A percentile compares a stretch with the other conserved stretches of the same genome.
Conservation (phyloP, 148 eudicot genomes). For the Selenicereus undatus region DNA sequence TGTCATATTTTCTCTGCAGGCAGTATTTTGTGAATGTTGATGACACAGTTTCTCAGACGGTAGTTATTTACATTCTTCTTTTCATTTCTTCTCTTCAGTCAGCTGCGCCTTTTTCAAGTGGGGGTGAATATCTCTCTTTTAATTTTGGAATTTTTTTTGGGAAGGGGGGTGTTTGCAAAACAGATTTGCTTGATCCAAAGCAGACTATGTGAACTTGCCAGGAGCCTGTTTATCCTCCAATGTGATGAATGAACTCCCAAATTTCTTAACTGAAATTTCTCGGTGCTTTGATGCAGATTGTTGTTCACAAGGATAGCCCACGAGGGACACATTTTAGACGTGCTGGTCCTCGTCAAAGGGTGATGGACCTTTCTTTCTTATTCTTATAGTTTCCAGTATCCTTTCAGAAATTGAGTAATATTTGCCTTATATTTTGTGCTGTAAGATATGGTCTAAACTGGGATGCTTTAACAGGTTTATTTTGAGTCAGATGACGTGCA, state of each 20-base stretch:
- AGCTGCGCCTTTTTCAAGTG: background rate
- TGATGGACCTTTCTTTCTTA: slow-evolving; percentile 7
- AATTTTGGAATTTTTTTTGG: background rate
- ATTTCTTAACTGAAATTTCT: background rate
- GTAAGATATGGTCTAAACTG: background rate
- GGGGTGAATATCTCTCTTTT: background rate
- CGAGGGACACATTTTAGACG: slow-evolving; percentile 84
- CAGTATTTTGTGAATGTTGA: slow-evolving; percentile 34
- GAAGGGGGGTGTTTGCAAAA: background rate
- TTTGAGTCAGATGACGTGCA: slow-evolving; percentile 47
- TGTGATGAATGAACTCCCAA: background rate
- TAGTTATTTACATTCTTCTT: background rate
- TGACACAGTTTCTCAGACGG: slow-evolving; percentile 30
- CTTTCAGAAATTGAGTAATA: background rate
- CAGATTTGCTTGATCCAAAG: background rate
- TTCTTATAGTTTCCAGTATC: background rate
- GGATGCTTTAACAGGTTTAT: slow-evolving; percentile 34
- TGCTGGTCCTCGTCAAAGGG: slow-evolving; percentile 88
- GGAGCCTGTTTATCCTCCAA: background rate
- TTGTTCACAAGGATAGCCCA: slow-evolving; percentile 74
- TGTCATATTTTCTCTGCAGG: slow-evolving; percentile 17
- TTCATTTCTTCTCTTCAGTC: background rate
- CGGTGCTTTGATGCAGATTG: slow-evolving; percentile 36
- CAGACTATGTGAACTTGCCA: background rate
- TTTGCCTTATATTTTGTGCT: background rate